phyloP scores from a whole-genome alignment of 495 filamentous ascomycete genomes.

The Letharia lupina region DNA sequence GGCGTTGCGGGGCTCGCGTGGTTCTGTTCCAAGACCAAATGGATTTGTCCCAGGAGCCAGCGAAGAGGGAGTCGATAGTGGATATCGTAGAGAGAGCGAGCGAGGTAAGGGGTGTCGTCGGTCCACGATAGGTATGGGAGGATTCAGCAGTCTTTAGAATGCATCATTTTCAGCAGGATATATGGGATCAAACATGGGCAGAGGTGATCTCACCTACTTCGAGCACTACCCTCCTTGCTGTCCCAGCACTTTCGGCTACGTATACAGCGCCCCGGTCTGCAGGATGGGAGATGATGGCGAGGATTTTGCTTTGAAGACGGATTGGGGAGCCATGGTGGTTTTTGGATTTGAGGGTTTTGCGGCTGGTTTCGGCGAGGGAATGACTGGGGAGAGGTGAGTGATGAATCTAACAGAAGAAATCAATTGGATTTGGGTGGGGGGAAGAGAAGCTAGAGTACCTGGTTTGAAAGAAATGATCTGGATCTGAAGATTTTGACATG shows the following conservation, averaged over 20 bases:
- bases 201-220: conserved; percentile 56
- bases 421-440: not conserved
- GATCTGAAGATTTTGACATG: conserved; percentile 60
- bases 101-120: conserved; percentile 69
- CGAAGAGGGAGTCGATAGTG: conserved; percentile 56
- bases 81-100: conserved; percentile 53
- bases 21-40: conserved; percentile 73
- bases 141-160: conserved; percentile 40
- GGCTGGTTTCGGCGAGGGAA: conserved; percentile 59
- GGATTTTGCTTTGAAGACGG: conserved; percentile 71
- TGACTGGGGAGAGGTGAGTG: conserved; percentile 41
- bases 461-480: conserved; percentile 83
- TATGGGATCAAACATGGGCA: not conserved
- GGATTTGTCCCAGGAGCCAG: conserved; percentile 87
- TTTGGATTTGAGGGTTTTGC: conserved; percentile 68
- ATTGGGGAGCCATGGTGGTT: conserved; percentile 82
- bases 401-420: not conserved
- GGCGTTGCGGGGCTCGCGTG: conserved; percentile 42
- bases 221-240: conserved; percentile 60
- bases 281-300: conserved; percentile 66
- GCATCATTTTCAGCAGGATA: conserved; percentile 8
- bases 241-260: conserved; percentile 75
- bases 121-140: conserved; percentile 57
- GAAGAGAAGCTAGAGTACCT: conserved; percentile 45
- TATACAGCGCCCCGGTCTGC: conserved; percentile 53